Base-by-base conservation (phyloP, 1,284 basidiomycete species). In the Apiotrichum veenhuisii region DNA sequence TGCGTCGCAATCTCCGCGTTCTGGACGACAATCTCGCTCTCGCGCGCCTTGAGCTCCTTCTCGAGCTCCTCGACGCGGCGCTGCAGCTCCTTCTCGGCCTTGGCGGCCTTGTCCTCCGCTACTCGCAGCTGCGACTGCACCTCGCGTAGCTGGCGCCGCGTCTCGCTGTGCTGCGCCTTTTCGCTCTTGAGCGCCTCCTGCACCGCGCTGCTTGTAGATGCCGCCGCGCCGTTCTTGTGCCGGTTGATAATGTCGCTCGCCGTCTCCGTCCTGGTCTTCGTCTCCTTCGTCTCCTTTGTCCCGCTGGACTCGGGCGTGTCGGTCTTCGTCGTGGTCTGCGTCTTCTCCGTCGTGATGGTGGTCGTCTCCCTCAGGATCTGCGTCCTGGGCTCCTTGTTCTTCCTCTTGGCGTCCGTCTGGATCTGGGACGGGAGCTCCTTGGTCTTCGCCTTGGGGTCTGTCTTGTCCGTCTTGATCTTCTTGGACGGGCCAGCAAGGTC, bases 1-100 rank as follows among this genome's bases (percentile, higher is more conserved):
- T 49, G 30, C 23, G 3, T 11, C 34, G 57, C 55, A 15, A 65
- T 46, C 44, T 65, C 64, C 22, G 53, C 58, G 38, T 27, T 48
- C 40, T 60, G 59, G 33, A 44, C 18, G 11, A 15, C 52, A 47
- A 51, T 51, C 42, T 49, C 22, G 42, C 22, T 51, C 50, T 41
- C 62, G 27, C 38, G 54, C 50, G 41, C 48, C 48, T 53, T 49
- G 18, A 43, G 42, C 36, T 41, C 43, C 25, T 52, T 48, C 25
- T 59, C 54, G 17, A 51, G 57, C 25, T 62, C 49, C 41, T 58
- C 42, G 22, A 48, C 18, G 17, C 50, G 36, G 2, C n/a, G 41
- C 38, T 33, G 23, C 20, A 59, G 44, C 17, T 47, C 38, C 2
- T 18, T 33, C 5, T 17, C 34, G 5, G n/a, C 4, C 20, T 45